Evolutionary conservation across 139 green algal genomes (phyloP).

Genomic region (Chlamydomonas sphaeroides): DNA sequence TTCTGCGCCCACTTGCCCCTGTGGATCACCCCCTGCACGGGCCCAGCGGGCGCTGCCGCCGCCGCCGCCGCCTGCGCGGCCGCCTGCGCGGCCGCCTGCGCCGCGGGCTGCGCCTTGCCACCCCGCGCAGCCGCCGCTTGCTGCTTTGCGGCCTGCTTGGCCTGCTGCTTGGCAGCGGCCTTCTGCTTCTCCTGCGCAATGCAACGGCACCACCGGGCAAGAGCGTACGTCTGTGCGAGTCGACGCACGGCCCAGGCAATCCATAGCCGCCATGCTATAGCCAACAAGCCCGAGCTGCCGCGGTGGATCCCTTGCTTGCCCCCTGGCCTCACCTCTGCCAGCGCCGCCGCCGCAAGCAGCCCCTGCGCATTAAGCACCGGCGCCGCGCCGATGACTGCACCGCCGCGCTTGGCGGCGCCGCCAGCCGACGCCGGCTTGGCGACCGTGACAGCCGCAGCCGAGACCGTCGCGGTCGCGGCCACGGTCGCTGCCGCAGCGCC

Average conservation of each 20-base stretch:
- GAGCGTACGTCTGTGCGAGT: neutral
- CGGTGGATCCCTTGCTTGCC: neutral
- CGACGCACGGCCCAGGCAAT: neutral
- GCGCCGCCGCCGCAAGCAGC: constrained; percentile 20
- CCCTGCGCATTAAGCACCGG: constrained; percentile 43
- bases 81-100: neutral
- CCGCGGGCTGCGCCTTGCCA: neutral
- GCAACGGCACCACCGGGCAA: too few species aligned
- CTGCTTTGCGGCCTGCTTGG: neutral
- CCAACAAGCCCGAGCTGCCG: neutral
- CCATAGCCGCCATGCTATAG: neutral
- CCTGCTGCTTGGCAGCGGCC: neutral
- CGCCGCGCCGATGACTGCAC: constrained; percentile 50
- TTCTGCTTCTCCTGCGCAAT: constrained; percentile 22
- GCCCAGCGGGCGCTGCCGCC: neutral
- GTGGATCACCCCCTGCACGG: constrained; percentile 37
- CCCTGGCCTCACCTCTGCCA: constrained; percentile 5
- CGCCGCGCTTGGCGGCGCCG: neutral
- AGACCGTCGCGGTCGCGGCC: neutral
- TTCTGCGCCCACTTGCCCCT: constrained; percentile 29
- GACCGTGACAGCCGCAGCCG: neutral
- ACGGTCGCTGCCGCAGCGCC: neutral
- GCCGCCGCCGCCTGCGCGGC: too few species aligned
- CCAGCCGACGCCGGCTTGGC: neutral
- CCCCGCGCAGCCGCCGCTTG: neutral